Evolutionary conservation across 176 grass and related monocot genomes (phyloP).

Genomic region (Coix lacrymajobi): DNA sequence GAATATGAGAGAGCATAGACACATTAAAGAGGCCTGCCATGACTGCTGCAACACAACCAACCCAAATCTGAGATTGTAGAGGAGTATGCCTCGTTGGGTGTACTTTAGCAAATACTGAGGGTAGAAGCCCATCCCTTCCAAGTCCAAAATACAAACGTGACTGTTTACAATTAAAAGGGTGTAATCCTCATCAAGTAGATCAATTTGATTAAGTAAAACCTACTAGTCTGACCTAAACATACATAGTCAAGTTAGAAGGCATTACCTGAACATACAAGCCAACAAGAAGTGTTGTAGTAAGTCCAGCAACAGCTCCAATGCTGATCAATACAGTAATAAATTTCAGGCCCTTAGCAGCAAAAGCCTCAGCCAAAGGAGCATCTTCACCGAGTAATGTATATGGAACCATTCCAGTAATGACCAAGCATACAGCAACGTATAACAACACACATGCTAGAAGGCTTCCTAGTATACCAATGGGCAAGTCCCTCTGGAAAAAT

Average conservation of each 20-base stretch:
- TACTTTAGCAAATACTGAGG: slow-evolving; percentile 72
- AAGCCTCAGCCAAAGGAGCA: slow-evolving; percentile 94
- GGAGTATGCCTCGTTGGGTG: slow-evolving; percentile 80
- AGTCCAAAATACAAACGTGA: slow-evolving; percentile 97
- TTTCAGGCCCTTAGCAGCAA: slow-evolving; percentile 83
- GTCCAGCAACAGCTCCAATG: slow-evolving; percentile 85
- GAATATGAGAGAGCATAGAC: slow-evolving; percentile 84
- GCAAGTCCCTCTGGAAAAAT: slow-evolving; percentile 72
- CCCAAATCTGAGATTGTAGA: slow-evolving; percentile 96
- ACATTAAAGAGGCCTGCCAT: slow-evolving; percentile 92
- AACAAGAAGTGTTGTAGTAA: slow-evolving; percentile 93
- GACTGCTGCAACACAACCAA: slow-evolving; percentile 79
- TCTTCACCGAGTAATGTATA: slow-evolving; percentile 78
- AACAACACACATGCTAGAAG: slow-evolving; percentile 68
- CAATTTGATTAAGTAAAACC: slow-evolving; percentile 1
- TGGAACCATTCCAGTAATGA: slow-evolving; percentile 98
- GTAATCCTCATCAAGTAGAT: slow-evolving; percentile 21
- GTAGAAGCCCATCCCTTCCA: slow-evolving; percentile 93
- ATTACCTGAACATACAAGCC: slow-evolving; percentile 98
- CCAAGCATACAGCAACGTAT: slow-evolving; percentile 93
- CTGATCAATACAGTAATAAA: slow-evolving; percentile 87
- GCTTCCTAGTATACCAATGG: slow-evolving; percentile 87
- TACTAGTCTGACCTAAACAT: neutral
- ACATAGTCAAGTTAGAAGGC: neutral
- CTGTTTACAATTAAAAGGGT: slow-evolving; percentile 40